phyloP scores from a whole-genome alignment of 2,329 filamentous ascomycete genomes.

The Neocucurbitaria cava region DNA sequence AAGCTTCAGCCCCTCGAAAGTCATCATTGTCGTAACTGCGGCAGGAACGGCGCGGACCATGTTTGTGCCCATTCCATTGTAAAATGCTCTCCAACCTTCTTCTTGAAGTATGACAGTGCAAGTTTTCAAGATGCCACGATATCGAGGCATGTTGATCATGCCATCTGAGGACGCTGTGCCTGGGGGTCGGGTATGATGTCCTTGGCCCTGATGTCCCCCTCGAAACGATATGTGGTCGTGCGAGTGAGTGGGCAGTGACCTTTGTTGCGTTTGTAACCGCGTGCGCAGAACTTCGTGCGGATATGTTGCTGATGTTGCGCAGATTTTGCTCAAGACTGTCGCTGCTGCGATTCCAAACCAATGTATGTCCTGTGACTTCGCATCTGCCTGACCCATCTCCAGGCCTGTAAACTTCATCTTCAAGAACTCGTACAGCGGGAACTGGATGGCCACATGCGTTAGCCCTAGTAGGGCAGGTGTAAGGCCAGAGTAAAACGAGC shows the following conservation, averaged over 20 bases:
- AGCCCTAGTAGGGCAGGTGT: constrained; percentile 90
- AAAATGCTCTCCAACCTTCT: constrained; percentile 96
- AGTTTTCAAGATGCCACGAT: constrained; percentile 81
- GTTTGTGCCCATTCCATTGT: constrained; percentile 96
- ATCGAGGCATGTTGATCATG: constrained; percentile 64
- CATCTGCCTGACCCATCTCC: constrained; percentile 77
- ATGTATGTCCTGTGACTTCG: constrained; percentile 67
- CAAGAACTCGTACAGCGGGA: constrained; percentile 92
- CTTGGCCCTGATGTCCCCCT: constrained; percentile 40
- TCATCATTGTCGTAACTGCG: constrained; percentile 96
- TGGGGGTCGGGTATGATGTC: constrained; percentile 54
- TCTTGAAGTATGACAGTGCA: constrained; percentile 85
- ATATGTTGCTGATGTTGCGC: constrained; percentile 94
- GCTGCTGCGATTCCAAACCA: constrained; percentile 86
- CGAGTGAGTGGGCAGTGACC: constrained; percentile 61
- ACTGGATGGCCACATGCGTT: constrained; percentile 95
- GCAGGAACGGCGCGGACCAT: constrained; percentile 95
- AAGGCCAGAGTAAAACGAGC: constrained; percentile 93
- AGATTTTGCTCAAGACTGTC: constrained; percentile 91
- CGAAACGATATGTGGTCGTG: constrained; percentile 60
- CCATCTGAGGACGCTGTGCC: constrained; percentile 61
- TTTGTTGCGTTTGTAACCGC: constrained; percentile 89
- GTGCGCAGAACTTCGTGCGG: constrained; percentile 97
- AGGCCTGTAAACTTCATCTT: constrained; percentile 90
- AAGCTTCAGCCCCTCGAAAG: constrained; percentile 79